Conservation (phyloP, 1,284 basidiomycete species). For the Peniophora sp. region DNA sequence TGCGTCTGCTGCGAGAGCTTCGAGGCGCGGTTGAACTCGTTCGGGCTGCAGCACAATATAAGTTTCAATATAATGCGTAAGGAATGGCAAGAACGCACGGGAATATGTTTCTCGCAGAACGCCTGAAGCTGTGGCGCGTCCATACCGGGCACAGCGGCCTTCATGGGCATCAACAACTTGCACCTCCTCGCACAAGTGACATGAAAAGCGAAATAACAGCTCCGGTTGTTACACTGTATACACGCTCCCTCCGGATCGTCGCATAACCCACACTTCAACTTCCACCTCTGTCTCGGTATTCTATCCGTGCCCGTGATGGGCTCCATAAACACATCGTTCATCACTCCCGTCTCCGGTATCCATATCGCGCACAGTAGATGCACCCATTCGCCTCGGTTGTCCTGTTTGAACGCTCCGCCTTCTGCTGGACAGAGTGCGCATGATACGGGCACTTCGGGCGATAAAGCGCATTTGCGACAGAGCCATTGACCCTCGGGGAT, state of each 20-base stretch:
- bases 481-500: constrained; percentile 99
- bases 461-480: constrained; percentile 97
- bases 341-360: constrained; percentile 93
- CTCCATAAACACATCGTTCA: constrained; percentile 98
- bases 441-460: constrained; percentile 90
- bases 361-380: constrained; percentile 97
- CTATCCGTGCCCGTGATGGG: constrained; percentile 88
- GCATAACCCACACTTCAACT: constrained; percentile 90
- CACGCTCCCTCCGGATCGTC: constrained; percentile 82
- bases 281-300: constrained; percentile 92
- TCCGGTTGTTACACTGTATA: constrained; percentile 91
- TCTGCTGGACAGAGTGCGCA: constrained; percentile 95
- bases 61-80: constrained; percentile 3
- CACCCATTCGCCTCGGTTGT: constrained; percentile 88
- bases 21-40: constrained; percentile 51
- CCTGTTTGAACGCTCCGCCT: constrained; percentile 98
- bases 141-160: constrained; percentile 59
- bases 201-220: constrained; percentile 93
- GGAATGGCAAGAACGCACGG: constrained; percentile 2
- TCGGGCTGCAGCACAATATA: constrained; percentile 41
- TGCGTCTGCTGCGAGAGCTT: constrained; percentile 37
- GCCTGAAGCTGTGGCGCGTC: constrained; percentile 67
- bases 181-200: constrained; percentile 89
- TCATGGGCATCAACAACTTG: constrained; percentile 83
- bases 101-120: constrained; percentile 55